These are phyloP conservation scores for Penicillium cataractarum DNA, from an alignment of 495 filamentous ascomycete species.

Conservation along the genomic window DNA sequence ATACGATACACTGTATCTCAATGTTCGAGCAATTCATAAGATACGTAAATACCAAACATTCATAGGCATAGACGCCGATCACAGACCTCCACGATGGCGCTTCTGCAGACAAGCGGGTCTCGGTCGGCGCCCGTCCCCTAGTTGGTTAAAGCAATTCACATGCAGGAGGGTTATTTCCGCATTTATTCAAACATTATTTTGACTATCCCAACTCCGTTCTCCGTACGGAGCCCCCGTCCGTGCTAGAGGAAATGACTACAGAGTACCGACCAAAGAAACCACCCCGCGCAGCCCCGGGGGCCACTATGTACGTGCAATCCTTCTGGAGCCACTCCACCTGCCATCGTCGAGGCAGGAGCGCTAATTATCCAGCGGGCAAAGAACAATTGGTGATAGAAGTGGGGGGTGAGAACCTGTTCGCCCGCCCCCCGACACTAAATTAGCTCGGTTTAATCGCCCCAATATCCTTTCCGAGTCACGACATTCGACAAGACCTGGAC, in stretches of 20 bases:
- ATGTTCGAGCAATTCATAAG: background rate
- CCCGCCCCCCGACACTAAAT: background rate
- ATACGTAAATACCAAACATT: background rate
- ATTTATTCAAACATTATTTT: background rate
- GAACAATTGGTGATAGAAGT: slow-evolving; percentile 1
- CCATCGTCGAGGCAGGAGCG: background rate
- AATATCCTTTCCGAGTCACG: background rate
- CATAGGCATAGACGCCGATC: background rate
- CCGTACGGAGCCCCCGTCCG: background rate
- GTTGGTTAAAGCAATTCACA: slow-evolving; percentile 3
- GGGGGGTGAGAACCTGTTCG: background rate
- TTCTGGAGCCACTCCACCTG: slow-evolving; percentile 2
- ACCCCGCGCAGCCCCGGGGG: background rate
- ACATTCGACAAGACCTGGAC: background rate
- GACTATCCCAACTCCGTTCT: background rate
- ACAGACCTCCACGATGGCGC: slow-evolving; percentile 6
- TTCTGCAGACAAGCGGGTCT: background rate
- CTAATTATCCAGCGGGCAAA: background rate
- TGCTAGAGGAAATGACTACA: background rate
- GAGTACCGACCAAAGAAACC: background rate
- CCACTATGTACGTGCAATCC: slow-evolving; percentile 1
- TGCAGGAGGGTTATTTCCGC: background rate
- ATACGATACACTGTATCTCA: slow-evolving; percentile 15
- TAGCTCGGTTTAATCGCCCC: background rate
- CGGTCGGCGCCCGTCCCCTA: background rate